Percentiles rank a stretch among this genome's conserved stretches.
Evolutionary conservation across 2,329 filamentous ascomycete species (phyloP).

Genomic region (Fusarium drepaniforme): DNA sequence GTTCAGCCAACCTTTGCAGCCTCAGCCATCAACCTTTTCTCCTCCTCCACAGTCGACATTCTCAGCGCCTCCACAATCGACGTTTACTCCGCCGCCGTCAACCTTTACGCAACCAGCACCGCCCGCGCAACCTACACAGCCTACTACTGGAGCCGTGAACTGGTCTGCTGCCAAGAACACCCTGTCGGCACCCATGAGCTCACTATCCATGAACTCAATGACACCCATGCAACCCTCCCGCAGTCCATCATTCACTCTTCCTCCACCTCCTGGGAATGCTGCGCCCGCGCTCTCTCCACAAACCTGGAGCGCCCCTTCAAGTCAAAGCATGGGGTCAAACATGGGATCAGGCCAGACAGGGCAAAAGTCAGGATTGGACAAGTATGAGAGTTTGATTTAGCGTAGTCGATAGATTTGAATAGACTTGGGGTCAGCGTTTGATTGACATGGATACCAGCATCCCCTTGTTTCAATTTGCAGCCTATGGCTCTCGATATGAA

Average conservation of each 20-base stretch:
- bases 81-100: not conserved
- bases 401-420: not conserved
- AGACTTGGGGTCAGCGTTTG: not conserved
- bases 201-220: constrained; percentile 56
- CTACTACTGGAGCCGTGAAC: constrained; percentile 56
- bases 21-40: constrained; percentile 39
- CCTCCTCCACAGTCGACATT: not conserved
- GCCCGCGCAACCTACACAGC: constrained; percentile 25
- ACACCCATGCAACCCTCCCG: constrained; percentile 60
- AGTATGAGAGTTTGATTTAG: constrained; percentile 76
- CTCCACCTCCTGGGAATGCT: constrained; percentile 62
- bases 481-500: not conserved
- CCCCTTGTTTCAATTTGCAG: not conserved
- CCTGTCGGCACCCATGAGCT: constrained; percentile 54
- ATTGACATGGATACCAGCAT: not conserved
- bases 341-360: constrained; percentile 27
- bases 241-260: constrained; percentile 67
- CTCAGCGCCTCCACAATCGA: constrained; percentile 43
- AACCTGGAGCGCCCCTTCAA: constrained; percentile 9
- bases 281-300: constrained; percentile 48
- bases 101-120: constrained; percentile 26
- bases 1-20: constrained; percentile 71
- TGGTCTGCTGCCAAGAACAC: constrained; percentile 65
- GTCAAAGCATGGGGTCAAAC: constrained; percentile 34
- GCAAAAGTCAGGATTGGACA: constrained; percentile 70